These are phyloP conservation scores for Clitopilus passeckerianus DNA, from an alignment of 768 basidiomycete genomes.

Conservation along the genomic window DNA sequence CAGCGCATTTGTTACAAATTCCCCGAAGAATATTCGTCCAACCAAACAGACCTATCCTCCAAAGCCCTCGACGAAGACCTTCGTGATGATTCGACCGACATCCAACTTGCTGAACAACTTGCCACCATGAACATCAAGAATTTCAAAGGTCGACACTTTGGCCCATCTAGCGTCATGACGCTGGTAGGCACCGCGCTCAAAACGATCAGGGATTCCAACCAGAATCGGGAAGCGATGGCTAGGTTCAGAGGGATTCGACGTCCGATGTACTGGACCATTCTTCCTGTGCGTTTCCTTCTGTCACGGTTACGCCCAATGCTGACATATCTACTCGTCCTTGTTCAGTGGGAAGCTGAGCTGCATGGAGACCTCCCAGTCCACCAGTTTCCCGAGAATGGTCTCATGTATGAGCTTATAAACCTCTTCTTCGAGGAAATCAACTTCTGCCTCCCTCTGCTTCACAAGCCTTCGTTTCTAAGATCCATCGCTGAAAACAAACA, in stretches of 20 bases:
- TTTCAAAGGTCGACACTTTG: conserved; percentile 12
- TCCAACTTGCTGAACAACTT: conserved; percentile 9
- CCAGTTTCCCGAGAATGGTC: conserved; percentile 42
- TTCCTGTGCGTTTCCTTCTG: conserved; percentile 9
- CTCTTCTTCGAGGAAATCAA: conserved; percentile 58
- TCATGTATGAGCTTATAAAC: conserved; percentile 45
- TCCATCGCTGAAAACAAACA: conserved; percentile 43
- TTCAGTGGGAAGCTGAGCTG: conserved; percentile 32
- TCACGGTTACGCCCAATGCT: background rate
- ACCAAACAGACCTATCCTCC: background rate
- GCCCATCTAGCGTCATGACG: conserved; percentile 12
- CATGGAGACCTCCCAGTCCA: conserved; percentile 16
- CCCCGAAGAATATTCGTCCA: background rate
- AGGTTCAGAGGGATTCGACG: conserved; percentile 2
- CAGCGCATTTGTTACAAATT: background rate
- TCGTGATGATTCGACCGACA: conserved; percentile 1
- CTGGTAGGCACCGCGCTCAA: conserved; percentile 13
- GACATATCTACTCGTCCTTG: background rate
- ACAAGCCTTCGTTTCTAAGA: conserved; percentile 58
- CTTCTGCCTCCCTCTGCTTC: conserved; percentile 53
- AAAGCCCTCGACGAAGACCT: background rate
- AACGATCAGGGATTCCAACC: conserved; percentile 8
- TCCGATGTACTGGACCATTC: conserved; percentile 11
- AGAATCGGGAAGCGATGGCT: background rate
- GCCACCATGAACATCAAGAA: conserved; percentile 9